Base-by-base conservation (phyloP, 495 filamentous ascomycete species). In the Daldinia vernicosa region DNA sequence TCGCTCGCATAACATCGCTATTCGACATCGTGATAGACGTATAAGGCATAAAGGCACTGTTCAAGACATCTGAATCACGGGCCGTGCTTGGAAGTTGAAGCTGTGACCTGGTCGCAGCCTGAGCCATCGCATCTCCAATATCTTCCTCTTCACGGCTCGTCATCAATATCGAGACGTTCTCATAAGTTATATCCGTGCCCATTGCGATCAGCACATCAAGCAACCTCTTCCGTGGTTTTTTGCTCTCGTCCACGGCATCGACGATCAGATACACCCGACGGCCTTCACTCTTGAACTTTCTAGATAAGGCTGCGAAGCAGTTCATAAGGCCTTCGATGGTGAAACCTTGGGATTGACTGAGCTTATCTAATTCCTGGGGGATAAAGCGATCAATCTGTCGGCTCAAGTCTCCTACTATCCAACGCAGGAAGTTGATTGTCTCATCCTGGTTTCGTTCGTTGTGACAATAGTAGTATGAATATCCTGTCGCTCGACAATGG, bases 111-210 rank as follows among this genome's bases (percentile, higher is more conserved):
- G 11, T 39, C 9, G 67, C 70, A 54, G 76, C 28, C 12, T 15
- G 17, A 1, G 22, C 14, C 64, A 82, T 75, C 3, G 43, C 22
- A 0, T 47, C 43, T 52, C 74, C 72, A 30, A 85, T 82, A 47
- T 84, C 83, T 7, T 22, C 27, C 26, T 84, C 79, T 17, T 77
- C 72, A 27, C 83, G 76, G 66, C 83, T 84, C 3, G 81, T 82
- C 45, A 75, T 75, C 22, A 84, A 62, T 7, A 84, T 47, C 7
- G 73, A 72, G n/a, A 85, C 63, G 22, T 79, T 80, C 2, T 57
- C 24, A 54, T 82, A 83, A 30, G 72, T 51, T 9, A 59, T 12
- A 7, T 82, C 72, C 17, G 67, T 75, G 11, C 65, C 73, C 35
- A 83, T 69, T 3, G 28, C 30, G 26, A 66, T 62, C 27, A 73